Conservation (phyloP, 257 asterid genomes). For the Ilex asprella region DNA sequence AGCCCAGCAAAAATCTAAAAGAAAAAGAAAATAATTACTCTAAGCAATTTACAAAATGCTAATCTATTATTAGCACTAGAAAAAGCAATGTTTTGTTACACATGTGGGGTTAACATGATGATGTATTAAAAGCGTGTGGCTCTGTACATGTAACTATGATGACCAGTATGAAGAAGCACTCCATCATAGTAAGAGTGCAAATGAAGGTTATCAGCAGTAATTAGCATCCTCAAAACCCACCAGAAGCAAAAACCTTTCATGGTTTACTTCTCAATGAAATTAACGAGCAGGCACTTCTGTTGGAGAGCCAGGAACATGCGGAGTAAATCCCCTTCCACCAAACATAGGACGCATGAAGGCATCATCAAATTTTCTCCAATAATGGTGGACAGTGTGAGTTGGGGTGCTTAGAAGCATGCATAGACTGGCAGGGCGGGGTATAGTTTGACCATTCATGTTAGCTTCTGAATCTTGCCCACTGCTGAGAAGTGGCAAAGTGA, state of each 20-base stretch:
- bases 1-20: too few species aligned
- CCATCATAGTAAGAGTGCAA: too few species aligned
- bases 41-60: too few species aligned
- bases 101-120: too few species aligned
- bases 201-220: too few species aligned
- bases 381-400: conserved; percentile 34
- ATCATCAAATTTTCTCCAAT: conserved; percentile 60
- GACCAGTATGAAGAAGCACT: too few species aligned
- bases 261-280: neutral
- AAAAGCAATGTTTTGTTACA: too few species aligned
- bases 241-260: neutral
- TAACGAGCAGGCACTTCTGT: conserved; percentile 16
- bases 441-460: neutral
- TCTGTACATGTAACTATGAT: too few species aligned
- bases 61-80: too few species aligned
- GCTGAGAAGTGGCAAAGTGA: conserved; percentile 30
- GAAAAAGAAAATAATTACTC: too few species aligned
- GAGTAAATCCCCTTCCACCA: conserved; percentile 46
- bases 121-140: too few species aligned
- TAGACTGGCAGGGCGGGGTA: conserved; percentile 26
- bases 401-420: conserved; percentile 44
- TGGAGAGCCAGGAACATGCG: conserved; percentile 13
- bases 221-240: too few species aligned
- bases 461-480: conserved; percentile 17
- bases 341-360: conserved; percentile 61